These are phyloP conservation scores for Penicillium brasilianum DNA, from an alignment of 2,329 filamentous ascomycete species.

Conservation along the genomic window DNA sequence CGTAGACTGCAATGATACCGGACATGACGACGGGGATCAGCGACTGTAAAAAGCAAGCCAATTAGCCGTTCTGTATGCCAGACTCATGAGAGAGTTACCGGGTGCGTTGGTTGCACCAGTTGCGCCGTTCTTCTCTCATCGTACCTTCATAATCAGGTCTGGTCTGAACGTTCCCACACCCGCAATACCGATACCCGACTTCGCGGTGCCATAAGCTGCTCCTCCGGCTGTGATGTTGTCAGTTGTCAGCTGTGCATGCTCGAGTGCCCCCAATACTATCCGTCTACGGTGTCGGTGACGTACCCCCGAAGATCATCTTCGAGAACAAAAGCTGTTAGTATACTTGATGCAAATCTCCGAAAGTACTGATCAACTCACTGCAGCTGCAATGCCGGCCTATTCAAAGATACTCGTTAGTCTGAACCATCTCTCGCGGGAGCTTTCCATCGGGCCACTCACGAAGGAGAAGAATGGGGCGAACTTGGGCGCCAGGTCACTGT, in stretches of 20 bases:
- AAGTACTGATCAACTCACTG: conserved; percentile 44
- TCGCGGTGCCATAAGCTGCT: conserved; percentile 71
- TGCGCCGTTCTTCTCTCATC: conserved; percentile 12
- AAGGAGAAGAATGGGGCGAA: conserved; percentile 73
- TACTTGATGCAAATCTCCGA: neutral
- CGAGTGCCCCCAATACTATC: conserved; percentile 8
- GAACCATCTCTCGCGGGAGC: conserved; percentile 9
- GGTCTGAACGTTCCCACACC: conserved; percentile 69
- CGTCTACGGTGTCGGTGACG: conserved; percentile 32
- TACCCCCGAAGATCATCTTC: conserved; percentile 60
- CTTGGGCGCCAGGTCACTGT: conserved; percentile 62
- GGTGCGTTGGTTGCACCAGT: neutral
- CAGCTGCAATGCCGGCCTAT: conserved; percentile 56
- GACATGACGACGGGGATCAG: conserved; percentile 78
- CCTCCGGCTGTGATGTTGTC: conserved; percentile 57
- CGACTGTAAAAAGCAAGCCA: conserved; percentile 42
- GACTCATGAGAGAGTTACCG: neutral
- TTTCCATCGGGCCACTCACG: conserved; percentile 52
- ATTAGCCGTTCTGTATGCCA: conserved; percentile 25
- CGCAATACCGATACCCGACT: conserved; percentile 70
- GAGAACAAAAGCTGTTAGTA: conserved; percentile 33
- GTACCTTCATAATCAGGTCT: conserved; percentile 72
- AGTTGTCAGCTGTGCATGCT: conserved; percentile 27
- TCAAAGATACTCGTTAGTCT: conserved; percentile 32
- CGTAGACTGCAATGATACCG: conserved; percentile 98